phyloP scores from a whole-genome alignment of 2,329 filamentous ascomycete species.

The Penicillium brasilianum region DNA sequence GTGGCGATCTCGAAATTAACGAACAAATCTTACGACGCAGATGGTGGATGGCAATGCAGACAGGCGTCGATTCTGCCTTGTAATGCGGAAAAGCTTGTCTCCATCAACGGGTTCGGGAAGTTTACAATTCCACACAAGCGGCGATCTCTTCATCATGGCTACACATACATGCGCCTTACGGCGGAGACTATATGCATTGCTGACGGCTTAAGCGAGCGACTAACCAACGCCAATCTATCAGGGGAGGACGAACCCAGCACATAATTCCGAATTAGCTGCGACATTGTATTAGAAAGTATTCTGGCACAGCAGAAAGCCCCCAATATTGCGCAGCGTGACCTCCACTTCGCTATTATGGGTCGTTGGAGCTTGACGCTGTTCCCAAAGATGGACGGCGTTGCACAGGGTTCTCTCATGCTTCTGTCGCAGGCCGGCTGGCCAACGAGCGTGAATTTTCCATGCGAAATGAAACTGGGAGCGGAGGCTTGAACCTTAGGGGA shows the following conservation, averaged over 20 bases:
- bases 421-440: constrained; percentile 26
- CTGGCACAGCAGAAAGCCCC: constrained; percentile 28
- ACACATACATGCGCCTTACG: constrained; percentile 31
- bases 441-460: constrained; percentile 28
- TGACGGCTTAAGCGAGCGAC: background rate
- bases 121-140: constrained; percentile 21
- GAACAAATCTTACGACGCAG: background rate
- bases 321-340: constrained; percentile 22
- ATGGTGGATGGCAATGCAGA: constrained; percentile 26
- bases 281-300: constrained; percentile 17
- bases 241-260: constrained; percentile 2
- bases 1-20: background rate
- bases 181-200: constrained; percentile 26
- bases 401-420: constrained; percentile 25
- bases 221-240: background rate
- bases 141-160: constrained; percentile 26
- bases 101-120: constrained; percentile 19
- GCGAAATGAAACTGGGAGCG: background rate
- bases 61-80: constrained; percentile 18
- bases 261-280: constrained; percentile 19
- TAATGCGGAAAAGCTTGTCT: constrained; percentile 26
- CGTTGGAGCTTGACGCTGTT: constrained; percentile 27
- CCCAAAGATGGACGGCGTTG: constrained; percentile 25
- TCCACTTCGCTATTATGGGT: constrained; percentile 27
- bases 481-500: constrained; percentile 14